Conservation (phyloP, 345 rosid genomes). For the Arabidopsis suecica region DNA sequence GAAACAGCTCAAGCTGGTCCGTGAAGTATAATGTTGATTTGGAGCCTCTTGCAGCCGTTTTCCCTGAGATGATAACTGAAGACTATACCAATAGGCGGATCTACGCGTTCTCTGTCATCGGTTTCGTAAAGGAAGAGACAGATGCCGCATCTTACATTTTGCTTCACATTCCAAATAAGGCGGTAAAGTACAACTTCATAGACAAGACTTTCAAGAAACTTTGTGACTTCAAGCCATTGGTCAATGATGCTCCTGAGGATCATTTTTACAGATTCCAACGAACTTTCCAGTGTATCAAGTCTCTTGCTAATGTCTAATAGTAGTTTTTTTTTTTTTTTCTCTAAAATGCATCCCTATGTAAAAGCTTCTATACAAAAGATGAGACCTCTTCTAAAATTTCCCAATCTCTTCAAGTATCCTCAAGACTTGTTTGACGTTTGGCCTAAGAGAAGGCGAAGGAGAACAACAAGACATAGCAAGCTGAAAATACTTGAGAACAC, state of each 20-base stretch:
- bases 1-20: slow-evolving; percentile 48
- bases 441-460: slow-evolving; percentile 84
- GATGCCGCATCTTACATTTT: slow-evolving; percentile 44
- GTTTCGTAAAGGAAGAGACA: slow-evolving; percentile 42
- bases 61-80: slow-evolving; percentile 47
- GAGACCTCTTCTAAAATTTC: slow-evolving; percentile 33
- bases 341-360: background rate
- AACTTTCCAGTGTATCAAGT: slow-evolving; percentile 22
- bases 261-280: slow-evolving; percentile 8
- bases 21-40: slow-evolving; percentile 50
- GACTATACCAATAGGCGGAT: slow-evolving; percentile 9
- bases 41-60: slow-evolving; percentile 29
- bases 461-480: slow-evolving; percentile 92
- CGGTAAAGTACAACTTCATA: slow-evolving; percentile 43
- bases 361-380: background rate
- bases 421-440: slow-evolving; percentile 68
- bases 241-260: background rate
- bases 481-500: slow-evolving; percentile 67
- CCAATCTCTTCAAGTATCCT: slow-evolving; percentile 71
- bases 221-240: background rate
- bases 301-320: slow-evolving; percentile 34
- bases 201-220: slow-evolving; percentile 43
- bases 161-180: slow-evolving; percentile 42
- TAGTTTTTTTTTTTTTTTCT: slow-evolving; percentile 1
- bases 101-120: slow-evolving; percentile 33